Evolutionary conservation across 2,329 filamentous ascomycete genomes (phyloP), one percentile per base, ranked within the genome.

Genomic region (Verticillium tricorpus): DNA sequence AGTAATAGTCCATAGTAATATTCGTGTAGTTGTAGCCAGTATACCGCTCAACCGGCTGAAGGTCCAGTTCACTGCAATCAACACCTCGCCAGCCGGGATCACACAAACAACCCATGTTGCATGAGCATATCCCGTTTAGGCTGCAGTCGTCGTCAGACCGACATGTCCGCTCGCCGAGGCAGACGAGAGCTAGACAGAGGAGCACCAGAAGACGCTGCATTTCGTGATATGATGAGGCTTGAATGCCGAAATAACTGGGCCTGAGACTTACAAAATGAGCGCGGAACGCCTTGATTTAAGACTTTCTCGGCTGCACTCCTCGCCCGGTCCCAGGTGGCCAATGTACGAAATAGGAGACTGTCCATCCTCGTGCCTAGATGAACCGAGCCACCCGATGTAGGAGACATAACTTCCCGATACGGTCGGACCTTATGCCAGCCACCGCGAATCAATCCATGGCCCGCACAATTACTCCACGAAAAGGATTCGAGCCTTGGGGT

Each of bases 61-160:
- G 71, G 60, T 82, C 78, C 0, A 83, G 72, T 8, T 73, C 69
- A 4, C 79, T 75, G 60, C 80, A 83, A 64, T 81, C 77, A 1
- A 67, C 61, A 0, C 71, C 74, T 17, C 69, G 72, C 80, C 80
- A 82, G 12, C 80, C 80, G 0, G 74, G 65, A 57, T 82, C 80
- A 40, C 72, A 74, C 1, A 35, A 17, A 57, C 72, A 74, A 14
- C 15, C 25, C 3, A 22, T 56, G 7, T 34, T 6, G 8, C 12
- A 55, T n/a, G 28, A 39, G 17, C 72, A 73, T 3, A 72, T 17
- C 1, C 72, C 71, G 31, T 73, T 74, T 2, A 74, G 59, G 22
- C 70, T 73, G 60, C 72, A 74, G 54, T 72, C 66, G 1, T 71
- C 67, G n/a, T 72, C 69, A 0, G 62, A 64, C 4, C 45, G 57